phyloP scores from a whole-genome alignment of 1,284 basidiomycete species.

The Cutaneotrichosporon arboriforme region DNA sequence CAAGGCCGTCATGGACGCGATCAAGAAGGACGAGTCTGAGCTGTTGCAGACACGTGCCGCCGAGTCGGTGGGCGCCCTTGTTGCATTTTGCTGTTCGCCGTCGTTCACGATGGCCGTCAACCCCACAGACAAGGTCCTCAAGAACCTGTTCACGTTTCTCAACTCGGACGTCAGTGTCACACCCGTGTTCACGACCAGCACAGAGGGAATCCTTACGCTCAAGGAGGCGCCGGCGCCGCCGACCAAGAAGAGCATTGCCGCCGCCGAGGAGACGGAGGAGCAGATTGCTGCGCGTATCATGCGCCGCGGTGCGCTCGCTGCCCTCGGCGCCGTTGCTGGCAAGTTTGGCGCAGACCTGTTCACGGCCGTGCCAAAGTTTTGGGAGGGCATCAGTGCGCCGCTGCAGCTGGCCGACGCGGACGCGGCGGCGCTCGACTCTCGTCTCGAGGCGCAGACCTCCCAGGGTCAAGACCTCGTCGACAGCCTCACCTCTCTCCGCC shows the following conservation, averaged over 20 bases:
- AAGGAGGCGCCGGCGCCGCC: constrained; percentile 48
- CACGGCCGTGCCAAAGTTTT: constrained; percentile 78
- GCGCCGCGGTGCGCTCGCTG: constrained; percentile 73
- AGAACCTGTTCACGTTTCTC: constrained; percentile 94
- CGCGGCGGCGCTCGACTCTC: constrained; percentile 1
- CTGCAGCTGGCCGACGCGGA: constrained; percentile 41
- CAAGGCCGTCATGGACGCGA: constrained; percentile 94
- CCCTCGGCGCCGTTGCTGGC: constrained; percentile 70
- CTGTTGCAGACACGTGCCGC: constrained; percentile 90
- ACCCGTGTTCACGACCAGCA: constrained; percentile 70
- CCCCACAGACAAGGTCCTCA: constrained; percentile 87
- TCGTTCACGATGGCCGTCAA: constrained; percentile 54
- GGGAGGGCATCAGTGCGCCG: constrained; percentile 83
- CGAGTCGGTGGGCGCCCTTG: constrained; percentile 75
- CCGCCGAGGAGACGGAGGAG: constrained; percentile 42
- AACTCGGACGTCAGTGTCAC: constrained; percentile 87
- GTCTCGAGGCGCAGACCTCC: constrained; percentile 5
- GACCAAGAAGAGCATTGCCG: constrained; percentile 46
- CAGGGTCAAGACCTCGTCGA: constrained; percentile 93
- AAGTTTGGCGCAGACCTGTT: constrained; percentile 73
- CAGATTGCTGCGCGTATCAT: constrained; percentile 55
- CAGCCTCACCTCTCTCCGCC: constrained; percentile 81
- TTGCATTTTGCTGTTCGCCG: constrained; percentile 74
- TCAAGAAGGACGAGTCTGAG: constrained; percentile 90
- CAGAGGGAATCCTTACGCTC: constrained; percentile 75